phyloP scores from a whole-genome alignment of 2,329 filamentous ascomycete genomes.

The Cladophialophora exuberans region DNA sequence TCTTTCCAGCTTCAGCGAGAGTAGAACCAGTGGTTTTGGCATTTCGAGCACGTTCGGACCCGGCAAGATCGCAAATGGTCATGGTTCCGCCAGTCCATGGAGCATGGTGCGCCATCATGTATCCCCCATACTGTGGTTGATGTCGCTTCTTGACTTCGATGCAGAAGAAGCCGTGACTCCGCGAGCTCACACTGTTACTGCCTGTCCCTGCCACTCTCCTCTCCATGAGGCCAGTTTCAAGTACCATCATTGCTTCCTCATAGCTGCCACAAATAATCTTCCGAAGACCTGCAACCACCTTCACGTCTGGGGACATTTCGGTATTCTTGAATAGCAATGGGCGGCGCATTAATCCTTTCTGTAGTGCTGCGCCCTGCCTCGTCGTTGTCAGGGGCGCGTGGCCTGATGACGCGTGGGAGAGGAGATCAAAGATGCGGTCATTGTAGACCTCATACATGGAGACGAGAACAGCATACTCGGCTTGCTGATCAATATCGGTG shows the following conservation, averaged over 20 bases:
- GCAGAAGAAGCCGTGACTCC: conserved; percentile 95
- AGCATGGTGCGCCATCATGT: conserved; percentile 52
- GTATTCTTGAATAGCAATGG: conserved; percentile 90
- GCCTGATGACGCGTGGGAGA: conserved; percentile 61
- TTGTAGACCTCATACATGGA: conserved; percentile 99
- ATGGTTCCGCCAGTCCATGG: conserved; percentile 44
- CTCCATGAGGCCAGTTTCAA: conserved; percentile 87
- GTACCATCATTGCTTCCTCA: conserved; percentile 81
- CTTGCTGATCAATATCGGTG: conserved; percentile 67
- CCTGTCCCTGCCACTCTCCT: conserved; percentile 86
- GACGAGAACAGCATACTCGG: conserved; percentile 84
- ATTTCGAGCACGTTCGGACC: conserved; percentile 86
- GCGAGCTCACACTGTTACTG: conserved; percentile 87
- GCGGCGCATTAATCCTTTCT: conserved; percentile 73
- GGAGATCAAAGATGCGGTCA: conserved; percentile 92
- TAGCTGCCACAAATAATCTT: conserved; percentile 86
- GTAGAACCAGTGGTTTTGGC: conserved; percentile 94
- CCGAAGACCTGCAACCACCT: conserved; percentile 86
- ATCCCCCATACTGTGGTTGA: conserved; percentile 53
- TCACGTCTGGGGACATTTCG: conserved; percentile 84
- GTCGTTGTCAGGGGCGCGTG: conserved; percentile 44
- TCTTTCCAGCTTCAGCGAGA: conserved; percentile 93
- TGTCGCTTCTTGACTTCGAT: conserved; percentile 87
- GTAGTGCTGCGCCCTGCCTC: conserved; percentile 50
- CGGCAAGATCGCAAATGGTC: conserved; percentile 41